phyloP scores from a whole-genome alignment of 1,139 yeast genomes.

The Hyphopichia wangnamkhiaoensis region DNA sequence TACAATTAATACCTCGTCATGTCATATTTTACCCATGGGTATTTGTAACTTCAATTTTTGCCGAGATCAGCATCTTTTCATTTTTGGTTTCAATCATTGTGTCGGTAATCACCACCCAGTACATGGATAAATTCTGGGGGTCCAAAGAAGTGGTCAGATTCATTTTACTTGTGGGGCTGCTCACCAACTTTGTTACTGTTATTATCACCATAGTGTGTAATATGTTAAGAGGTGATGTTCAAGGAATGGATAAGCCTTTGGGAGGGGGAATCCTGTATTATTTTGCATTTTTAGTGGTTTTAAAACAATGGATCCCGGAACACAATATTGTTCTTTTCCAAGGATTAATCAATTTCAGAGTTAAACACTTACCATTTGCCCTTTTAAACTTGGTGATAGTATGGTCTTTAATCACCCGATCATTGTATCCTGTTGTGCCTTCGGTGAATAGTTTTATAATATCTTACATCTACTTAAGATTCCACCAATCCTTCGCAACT shows the following conservation, averaged over 20 bases:
- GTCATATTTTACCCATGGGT: slow-evolving; percentile 75
- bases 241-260: slow-evolving; percentile 48
- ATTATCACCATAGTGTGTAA: slow-evolving; percentile 42
- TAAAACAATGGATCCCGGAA: slow-evolving; percentile 88
- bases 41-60: slow-evolving; percentile 66
- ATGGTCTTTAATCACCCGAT: slow-evolving; percentile 42
- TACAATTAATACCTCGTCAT: slow-evolving; percentile 70
- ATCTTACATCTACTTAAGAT: slow-evolving; percentile 76
- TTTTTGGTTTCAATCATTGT: slow-evolving; percentile 51
- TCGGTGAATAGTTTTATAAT: slow-evolving; percentile 66
- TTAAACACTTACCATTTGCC: slow-evolving; percentile 73
- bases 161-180: slow-evolving; percentile 54
- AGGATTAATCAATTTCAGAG: slow-evolving; percentile 64
- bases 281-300: slow-evolving; percentile 78
- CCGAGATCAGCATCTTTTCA: slow-evolving; percentile 60
- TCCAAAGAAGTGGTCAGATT: slow-evolving; percentile 60
- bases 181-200: slow-evolving; percentile 59
- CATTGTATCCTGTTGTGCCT: slow-evolving; percentile 62
- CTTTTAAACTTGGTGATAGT: slow-evolving; percentile 45
- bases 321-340: slow-evolving; percentile 72
- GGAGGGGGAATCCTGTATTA: slow-evolving; percentile 77
- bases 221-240: slow-evolving; percentile 36
- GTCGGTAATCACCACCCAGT: slow-evolving; percentile 52
- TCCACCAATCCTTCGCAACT: slow-evolving; percentile 53
- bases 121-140: slow-evolving; percentile 60